These are phyloP conservation scores for Zasmidium citrigriseum DNA, from an alignment of 2,329 filamentous ascomycete species.

Conservation along the genomic window DNA sequence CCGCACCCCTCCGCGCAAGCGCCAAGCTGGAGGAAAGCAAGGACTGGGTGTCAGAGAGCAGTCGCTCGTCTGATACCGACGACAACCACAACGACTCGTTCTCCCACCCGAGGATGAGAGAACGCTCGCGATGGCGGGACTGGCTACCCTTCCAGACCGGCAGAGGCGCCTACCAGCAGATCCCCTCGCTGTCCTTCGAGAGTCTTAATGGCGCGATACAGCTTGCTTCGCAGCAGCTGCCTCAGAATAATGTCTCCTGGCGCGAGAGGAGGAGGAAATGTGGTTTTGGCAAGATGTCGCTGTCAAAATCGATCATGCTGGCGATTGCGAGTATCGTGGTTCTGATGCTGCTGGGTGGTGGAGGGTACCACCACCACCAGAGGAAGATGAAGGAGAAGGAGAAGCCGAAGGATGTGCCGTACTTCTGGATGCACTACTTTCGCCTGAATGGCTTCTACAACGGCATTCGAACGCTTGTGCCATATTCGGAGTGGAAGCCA, in stretches of 20 bases:
- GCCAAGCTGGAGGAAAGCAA: slow-evolving; percentile 27
- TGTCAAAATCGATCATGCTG: slow-evolving; percentile 44
- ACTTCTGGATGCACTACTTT: slow-evolving; percentile 49
- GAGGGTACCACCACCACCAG: slow-evolving; percentile 39
- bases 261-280: slow-evolving; percentile 22
- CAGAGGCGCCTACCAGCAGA: slow-evolving; percentile 49
- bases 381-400: slow-evolving; percentile 17
- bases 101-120: slow-evolving; percentile 22
- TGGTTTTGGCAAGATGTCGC: slow-evolving; percentile 37
- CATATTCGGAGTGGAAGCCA: slow-evolving; percentile 42
- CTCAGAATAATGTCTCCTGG: slow-evolving; percentile 41
- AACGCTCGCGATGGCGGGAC: slow-evolving; percentile 38
- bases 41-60: slow-evolving; percentile 26
- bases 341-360: slow-evolving; percentile 44
- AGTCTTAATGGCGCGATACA: slow-evolving; percentile 36
- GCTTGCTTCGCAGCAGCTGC: slow-evolving; percentile 14
- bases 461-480: slow-evolving; percentile 49
- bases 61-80: slow-evolving; percentile 26
- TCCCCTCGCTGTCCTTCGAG: slow-evolving; percentile 37
- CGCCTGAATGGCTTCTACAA: slow-evolving; percentile 51
- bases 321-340: slow-evolving; percentile 41
- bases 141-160: slow-evolving; percentile 42
- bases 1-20: background rate
- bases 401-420: slow-evolving; percentile 38
- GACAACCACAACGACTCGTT: slow-evolving; percentile 6